These are phyloP conservation scores for Globisporangium carolinianum DNA, from an alignment of 352 stramenopile genomes.

Conservation along the genomic window DNA sequence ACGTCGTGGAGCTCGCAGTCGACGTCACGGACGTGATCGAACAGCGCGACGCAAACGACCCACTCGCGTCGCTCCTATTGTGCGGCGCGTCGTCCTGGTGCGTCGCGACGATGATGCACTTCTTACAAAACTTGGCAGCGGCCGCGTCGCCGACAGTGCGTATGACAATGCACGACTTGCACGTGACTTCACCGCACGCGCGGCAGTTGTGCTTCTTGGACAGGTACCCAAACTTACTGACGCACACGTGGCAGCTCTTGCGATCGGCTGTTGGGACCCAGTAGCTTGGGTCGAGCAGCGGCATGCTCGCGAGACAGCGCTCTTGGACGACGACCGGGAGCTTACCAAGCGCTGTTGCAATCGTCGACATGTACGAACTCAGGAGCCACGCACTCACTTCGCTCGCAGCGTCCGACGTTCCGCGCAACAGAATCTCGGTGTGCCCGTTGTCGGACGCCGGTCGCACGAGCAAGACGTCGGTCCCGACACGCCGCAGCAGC, in stretches of 20 bases:
- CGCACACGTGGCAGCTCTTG: constrained; percentile 61
- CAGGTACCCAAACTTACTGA: constrained; percentile 55
- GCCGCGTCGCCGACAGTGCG: constrained; percentile 36
- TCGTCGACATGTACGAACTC: constrained; percentile 29
- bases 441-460: constrained; percentile 31
- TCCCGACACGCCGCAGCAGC: constrained; percentile 37
- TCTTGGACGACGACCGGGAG: constrained; percentile 49
- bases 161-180: constrained; percentile 67
- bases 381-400: constrained; percentile 35
- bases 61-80: constrained; percentile 17
- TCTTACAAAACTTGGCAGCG: constrained; percentile 73
- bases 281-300: constrained; percentile 37
- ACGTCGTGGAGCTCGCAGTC: background rate
- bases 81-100: constrained; percentile 23
- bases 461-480: constrained; percentile 44
- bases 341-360: constrained; percentile 32
- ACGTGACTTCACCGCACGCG: constrained; percentile 68
- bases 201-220: constrained; percentile 73
- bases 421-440: constrained; percentile 50
- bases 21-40: constrained; percentile 10
- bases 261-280: constrained; percentile 36
- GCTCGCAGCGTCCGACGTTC: constrained; percentile 29
- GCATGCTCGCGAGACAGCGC: constrained; percentile 32
- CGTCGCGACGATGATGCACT: constrained; percentile 55
- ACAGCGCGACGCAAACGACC: constrained; percentile 21